Evolutionary conservation across 805 yeast species (phyloP).

Genomic region (Myxozyma kluyveri): DNA sequence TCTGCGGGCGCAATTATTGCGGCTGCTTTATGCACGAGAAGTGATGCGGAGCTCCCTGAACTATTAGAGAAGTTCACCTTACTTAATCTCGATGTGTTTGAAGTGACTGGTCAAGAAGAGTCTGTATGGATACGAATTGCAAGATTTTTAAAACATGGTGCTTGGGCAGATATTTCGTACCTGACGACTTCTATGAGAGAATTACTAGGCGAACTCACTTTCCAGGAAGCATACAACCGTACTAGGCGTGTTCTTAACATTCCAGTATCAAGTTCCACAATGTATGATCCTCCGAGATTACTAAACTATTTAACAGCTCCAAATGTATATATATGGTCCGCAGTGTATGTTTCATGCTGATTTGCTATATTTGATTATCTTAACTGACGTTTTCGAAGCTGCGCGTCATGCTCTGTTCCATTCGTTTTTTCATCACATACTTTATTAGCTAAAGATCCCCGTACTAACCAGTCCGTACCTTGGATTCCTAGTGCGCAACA

Average conservation of each 20-base stretch:
- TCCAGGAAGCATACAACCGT: slow-evolving; percentile 89
- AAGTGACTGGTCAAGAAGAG: slow-evolving; percentile 53
- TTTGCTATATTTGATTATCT: slow-evolving; percentile 71
- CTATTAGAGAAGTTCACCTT: slow-evolving; percentile 49
- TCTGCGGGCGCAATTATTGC: slow-evolving; percentile 97
- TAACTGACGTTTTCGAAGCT: slow-evolving; percentile 67
- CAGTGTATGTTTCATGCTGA: slow-evolving; percentile 56
- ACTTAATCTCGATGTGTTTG: slow-evolving; percentile 52
- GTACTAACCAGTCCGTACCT: slow-evolving; percentile 67
- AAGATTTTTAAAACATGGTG: slow-evolving; percentile 75
- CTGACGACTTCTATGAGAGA: slow-evolving; percentile 70
- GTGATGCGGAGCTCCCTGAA: slow-evolving; percentile 59
- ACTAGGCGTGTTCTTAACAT: slow-evolving; percentile 91
- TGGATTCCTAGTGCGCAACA: slow-evolving; percentile 79
- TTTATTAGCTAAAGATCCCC: slow-evolving; percentile 75
- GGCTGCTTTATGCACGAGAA: slow-evolving; percentile 76
- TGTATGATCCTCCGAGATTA: slow-evolving; percentile 86
- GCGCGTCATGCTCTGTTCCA: slow-evolving; percentile 93
- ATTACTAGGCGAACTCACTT: slow-evolving; percentile 84
- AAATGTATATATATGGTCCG: slow-evolving; percentile 87
- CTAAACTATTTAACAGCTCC: slow-evolving; percentile 92
- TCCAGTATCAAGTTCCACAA: slow-evolving; percentile 87
- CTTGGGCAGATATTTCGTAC: slow-evolving; percentile 78
- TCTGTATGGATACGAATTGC: slow-evolving; percentile 52
- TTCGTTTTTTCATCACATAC: slow-evolving; percentile 85